Evolutionary conservation across 768 basidiomycete species (phyloP), one percentile per base, ranked within the genome.

Genomic region (Peribolospora baueri): DNA sequence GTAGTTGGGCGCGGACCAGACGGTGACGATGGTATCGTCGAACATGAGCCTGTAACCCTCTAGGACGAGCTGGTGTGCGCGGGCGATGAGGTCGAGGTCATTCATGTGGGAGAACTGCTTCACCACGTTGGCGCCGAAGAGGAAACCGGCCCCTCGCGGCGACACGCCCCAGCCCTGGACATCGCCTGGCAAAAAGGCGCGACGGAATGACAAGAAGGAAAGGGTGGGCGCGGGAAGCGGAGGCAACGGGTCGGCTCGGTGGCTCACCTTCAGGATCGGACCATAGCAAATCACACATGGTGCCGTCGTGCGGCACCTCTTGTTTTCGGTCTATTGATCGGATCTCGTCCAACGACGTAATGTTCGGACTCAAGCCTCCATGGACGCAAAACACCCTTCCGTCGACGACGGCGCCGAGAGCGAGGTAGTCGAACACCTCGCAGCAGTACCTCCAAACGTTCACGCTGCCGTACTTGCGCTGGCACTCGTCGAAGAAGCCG

Each of bases 281-380:
- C 91, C 91, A 97, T n/a, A 97, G 72, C 2, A 97, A 72, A 69
- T 97, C 91, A 64, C 91, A 97, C 91, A 97, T 95, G 6, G 88
- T 80, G 9, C 91, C 91, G 65, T 97, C 91, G 67, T 97, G 91
- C 38, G 91, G 91, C 36, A 97, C 91, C 65, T 97, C 91, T 67
- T 91, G 87, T 67, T 90, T 88, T 42, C 91, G 71, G 71, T 95
- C 90, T 62, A 97, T 91, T 43, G 80, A 75, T 52, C 91, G 82
- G 61, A 97, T 95, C 88, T 74, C 61, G 10, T 13, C 40, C 10
- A 40, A 2, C 36, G 52, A 8, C 39, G 45, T 14, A 8, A 93
- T 70, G 68, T 80, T 82, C 7, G 91, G 90, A 68, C 86, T 91
- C 62, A 97, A 70, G 7, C 90, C 91, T 1, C 91, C 91, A 69